Conservation (phyloP, 495 filamentous ascomycete species). For the Neurospora discreta region DNA sequence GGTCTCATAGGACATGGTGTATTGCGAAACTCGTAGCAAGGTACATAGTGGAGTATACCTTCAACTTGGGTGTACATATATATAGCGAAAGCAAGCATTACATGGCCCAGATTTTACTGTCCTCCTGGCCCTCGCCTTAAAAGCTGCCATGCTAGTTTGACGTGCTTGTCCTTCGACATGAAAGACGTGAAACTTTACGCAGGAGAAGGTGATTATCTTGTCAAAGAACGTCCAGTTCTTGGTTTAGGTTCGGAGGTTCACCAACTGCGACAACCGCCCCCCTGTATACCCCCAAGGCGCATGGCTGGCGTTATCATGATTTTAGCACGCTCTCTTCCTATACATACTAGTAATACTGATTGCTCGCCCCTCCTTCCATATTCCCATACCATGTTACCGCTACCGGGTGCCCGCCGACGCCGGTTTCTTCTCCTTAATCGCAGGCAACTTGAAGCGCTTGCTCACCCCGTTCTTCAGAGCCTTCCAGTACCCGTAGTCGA, state of each 20-base stretch:
- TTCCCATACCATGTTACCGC: not conserved
- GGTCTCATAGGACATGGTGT: not conserved
- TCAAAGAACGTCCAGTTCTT: not conserved
- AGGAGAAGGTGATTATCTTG: not conserved
- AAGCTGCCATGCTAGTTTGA: not conserved
- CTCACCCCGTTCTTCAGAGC: constrained; percentile 49
- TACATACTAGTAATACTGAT: not conserved
- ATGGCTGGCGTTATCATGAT: not conserved
- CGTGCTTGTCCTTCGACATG: not conserved
- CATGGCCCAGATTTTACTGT: not conserved
- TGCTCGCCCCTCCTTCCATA: constrained; percentile 4
- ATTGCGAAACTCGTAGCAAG: not conserved
- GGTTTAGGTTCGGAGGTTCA: not conserved
- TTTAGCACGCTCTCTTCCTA: not conserved
- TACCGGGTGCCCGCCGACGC: not conserved
- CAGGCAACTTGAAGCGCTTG: constrained; percentile 61
- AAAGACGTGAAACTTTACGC: not conserved
- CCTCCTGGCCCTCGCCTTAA: not conserved
- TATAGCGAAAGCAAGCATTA: not conserved
- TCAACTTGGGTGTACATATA: not conserved
- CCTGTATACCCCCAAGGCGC: no score
- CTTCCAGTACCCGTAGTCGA: constrained; percentile 52
- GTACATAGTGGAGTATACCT: not conserved
- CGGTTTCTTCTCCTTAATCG: constrained; percentile 49
- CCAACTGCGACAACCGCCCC: not conserved